These are phyloP conservation scores for Podaxis sp. DNA, from an alignment of 768 basidiomycete species.

Conservation along the genomic window DNA sequence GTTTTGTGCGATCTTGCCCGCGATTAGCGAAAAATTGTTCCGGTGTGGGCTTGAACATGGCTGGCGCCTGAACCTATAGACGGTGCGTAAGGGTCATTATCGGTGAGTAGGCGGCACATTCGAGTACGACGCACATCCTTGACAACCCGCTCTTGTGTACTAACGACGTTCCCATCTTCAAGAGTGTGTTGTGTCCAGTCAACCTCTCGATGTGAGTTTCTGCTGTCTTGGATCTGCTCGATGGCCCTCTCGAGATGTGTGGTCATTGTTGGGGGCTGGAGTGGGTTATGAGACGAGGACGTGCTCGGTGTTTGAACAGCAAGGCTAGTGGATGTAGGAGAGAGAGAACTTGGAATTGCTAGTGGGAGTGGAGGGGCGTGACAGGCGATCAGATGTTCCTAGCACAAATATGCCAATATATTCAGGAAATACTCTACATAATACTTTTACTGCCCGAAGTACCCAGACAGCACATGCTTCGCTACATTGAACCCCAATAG, in stretches of 20 bases:
- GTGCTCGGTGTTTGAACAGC: conserved; percentile 10
- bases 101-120: neutral
- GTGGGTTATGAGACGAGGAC: conserved; percentile 8
- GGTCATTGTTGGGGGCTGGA: conserved; percentile 33
- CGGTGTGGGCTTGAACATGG: conserved; percentile 87
- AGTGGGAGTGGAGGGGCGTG: conserved; percentile 10
- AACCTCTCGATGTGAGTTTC: conserved; percentile 52
- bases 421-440: conserved; percentile 8
- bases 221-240: conserved; percentile 57
- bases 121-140: conserved; percentile 71
- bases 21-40: conserved; percentile 87
- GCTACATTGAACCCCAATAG: conserved; percentile 91
- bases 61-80: conserved; percentile 92
- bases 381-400: conserved; percentile 10
- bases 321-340: conserved; percentile 13
- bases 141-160: conserved; percentile 92
- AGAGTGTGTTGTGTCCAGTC: conserved; percentile 92
- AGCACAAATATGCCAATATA: conserved; percentile 13
- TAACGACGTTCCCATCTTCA: conserved; percentile 89
- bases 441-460: conserved; percentile 47
- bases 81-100: conserved; percentile 5
- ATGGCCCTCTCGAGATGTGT: conserved; percentile 66
- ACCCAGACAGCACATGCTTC: conserved; percentile 71
- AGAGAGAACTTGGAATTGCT: conserved; percentile 2
- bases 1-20: conserved; percentile 79